Percentiles rank a stretch among this genome's conserved stretches.
phyloP scores from a whole-genome alignment of 345 rosid genomes.

The Corchorus olitorius region DNA sequence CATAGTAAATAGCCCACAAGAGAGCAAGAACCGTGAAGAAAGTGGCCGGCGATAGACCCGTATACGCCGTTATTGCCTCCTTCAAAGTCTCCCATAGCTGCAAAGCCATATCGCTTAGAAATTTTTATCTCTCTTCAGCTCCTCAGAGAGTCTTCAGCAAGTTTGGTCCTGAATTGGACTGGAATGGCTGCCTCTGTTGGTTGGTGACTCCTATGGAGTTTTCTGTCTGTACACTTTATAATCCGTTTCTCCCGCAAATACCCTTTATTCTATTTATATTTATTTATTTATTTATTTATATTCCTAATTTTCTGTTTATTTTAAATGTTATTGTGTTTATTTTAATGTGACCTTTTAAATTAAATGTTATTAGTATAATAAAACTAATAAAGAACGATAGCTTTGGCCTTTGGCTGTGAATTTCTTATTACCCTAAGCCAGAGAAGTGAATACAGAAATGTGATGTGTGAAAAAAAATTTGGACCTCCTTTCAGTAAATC shows the following conservation, averaged over 20 bases:
- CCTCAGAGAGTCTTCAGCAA: neutral
- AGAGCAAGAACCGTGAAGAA: constrained; percentile 80
- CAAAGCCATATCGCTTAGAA: constrained; percentile 56
- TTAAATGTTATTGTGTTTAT: neutral
- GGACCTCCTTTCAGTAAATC: no score
- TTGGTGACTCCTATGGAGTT: neutral
- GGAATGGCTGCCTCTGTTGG: neutral
- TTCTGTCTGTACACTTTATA: neutral
- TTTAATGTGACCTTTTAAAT: neutral
- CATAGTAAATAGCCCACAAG: constrained; percentile 68
- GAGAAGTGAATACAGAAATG: no score
- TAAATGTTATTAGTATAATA: no score
- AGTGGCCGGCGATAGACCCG: constrained; percentile 80
- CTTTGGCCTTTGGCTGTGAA: no score
- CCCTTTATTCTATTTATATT: neutral
- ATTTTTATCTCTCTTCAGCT: neutral
- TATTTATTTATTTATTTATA: neutral
- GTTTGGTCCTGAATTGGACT: neutral
- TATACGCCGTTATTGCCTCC: constrained; percentile 80
- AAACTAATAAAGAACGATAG: no score
- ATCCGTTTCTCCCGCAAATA: neutral
- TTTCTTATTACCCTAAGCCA: no score
- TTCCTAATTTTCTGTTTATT: neutral
- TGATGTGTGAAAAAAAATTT: no score
- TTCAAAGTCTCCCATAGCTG: constrained; percentile 86